Base-by-base conservation (phyloP, 75 land plant species). In the Cupressus sempervirens region DNA sequence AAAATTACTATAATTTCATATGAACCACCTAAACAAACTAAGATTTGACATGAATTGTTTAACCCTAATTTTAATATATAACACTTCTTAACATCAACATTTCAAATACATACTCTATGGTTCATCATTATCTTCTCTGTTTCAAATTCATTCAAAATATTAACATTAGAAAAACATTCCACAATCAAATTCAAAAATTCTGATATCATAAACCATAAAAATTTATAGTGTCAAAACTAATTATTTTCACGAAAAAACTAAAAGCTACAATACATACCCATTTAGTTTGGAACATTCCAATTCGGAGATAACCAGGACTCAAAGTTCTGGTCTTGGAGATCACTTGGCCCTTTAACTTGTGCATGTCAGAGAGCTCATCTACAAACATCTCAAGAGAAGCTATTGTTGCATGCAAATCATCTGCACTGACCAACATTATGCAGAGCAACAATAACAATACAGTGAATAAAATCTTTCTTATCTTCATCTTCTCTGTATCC, bases 341-440 rank as follows among this genome's bases (percentile, higher is more conserved):
- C 7, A 15, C 35, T 52, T 81, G 88, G 45, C 88, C 91, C 29
- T 83, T 36, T 52, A 90, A 26, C 4, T 29, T 81, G 68, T 89
- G 91, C 90, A 90, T 88, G 80, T 72, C 32, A 2, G 91, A 87
- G 3, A 90, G 87, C 90, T 90, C 84, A 16, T 90, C 89, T 23
- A 90, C 87, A 83, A 85, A 88, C 86, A 84, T 84, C 65, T 53
- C 20, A 10, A 87, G 86, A 8, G 80, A 35, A 10, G 76, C 16
- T 13, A 86, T 82, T 6, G 46, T 13, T 26, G 54, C 26, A 14
- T 35, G 70, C 35, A 84, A 58, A 35, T 6, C 29, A 30, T 81
- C 82, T 7, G 23, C 7, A 23, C 23, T 20, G 7, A 62, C 14
- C 52, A 10, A 50, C 52, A 50, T 14, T 12, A 50, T 50, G 52